Percentiles rank a stretch among this genome's conserved stretches.
These are phyloP conservation scores for Tuber calosporum DNA, from an alignment of 495 filamentous ascomycete species.

Conservation along the genomic window DNA sequence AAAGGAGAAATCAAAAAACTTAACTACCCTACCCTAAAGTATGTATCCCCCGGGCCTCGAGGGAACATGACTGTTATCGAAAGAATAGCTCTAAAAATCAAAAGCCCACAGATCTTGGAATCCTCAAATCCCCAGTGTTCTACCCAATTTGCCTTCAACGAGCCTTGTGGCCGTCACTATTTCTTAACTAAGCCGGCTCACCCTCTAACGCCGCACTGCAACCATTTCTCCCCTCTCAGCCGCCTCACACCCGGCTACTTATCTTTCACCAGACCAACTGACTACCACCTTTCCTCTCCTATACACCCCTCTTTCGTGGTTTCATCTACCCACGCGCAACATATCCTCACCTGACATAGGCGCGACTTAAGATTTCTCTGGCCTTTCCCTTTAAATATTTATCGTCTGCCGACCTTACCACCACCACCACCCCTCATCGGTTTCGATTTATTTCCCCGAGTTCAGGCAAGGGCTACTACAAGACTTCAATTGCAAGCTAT, in stretches of 20 bases:
- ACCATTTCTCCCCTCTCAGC: conserved; percentile 11
- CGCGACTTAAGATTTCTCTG: conserved; percentile 26
- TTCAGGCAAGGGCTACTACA: not conserved
- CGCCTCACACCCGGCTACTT: not conserved
- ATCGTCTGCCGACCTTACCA: not conserved
- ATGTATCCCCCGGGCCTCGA: not conserved
- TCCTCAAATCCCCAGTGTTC: not conserved
- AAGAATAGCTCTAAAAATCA: not conserved
- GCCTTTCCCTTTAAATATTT: conserved; percentile 15
- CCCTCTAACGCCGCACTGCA: conserved; percentile 22
- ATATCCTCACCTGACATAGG: conserved; percentile 32
- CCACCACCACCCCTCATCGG: not conserved
- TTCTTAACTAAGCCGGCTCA: conserved; percentile 14
- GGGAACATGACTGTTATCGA: not conserved
- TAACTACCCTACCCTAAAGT: not conserved
- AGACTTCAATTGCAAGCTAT: not conserved
- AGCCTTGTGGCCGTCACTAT: conserved; percentile 1
- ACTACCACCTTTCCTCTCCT: conserved; percentile 1
- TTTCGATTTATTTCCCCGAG: not conserved
- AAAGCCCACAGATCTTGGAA: not conserved
- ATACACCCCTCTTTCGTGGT: conserved; percentile 33
- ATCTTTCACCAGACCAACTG: conserved; percentile 1
- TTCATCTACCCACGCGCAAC: conserved; percentile 22
- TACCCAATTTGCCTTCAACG: not conserved
- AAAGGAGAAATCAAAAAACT: not conserved